phyloP scores from a whole-genome alignment of 2,329 filamentous ascomycete species.

The Aspergillus awamori region DNA sequence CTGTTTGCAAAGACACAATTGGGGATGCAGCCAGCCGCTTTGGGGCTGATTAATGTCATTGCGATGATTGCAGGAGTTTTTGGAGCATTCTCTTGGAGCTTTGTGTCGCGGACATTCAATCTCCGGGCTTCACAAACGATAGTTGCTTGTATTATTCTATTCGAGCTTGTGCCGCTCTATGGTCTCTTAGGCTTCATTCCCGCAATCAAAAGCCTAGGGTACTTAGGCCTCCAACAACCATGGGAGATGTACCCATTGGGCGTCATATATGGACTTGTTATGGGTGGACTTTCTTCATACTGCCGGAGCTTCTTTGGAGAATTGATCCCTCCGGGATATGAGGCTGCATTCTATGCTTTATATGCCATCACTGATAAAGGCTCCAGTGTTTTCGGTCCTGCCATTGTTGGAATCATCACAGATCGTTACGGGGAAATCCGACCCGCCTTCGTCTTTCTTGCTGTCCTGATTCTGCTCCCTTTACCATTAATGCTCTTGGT shows the following conservation, averaged over 20 bases:
- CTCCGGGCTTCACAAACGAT: constrained; percentile 85
- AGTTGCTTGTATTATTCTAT: constrained; percentile 83
- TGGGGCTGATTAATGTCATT: constrained; percentile 93
- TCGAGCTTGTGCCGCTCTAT: constrained; percentile 91
- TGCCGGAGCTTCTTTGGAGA: constrained; percentile 92
- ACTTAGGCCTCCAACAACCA: constrained; percentile 83
- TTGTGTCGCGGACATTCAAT: constrained; percentile 69
- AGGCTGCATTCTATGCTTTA: constrained; percentile 93
- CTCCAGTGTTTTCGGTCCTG: constrained; percentile 88
- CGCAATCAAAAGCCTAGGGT: constrained; percentile 71
- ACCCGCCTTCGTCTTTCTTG: constrained; percentile 90
- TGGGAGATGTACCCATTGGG: constrained; percentile 98
- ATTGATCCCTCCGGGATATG: constrained; percentile 88
- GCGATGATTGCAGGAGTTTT: constrained; percentile 80
- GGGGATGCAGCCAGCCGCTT: constrained; percentile 81
- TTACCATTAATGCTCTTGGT: constrained; percentile 83
- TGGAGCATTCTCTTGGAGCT: constrained; percentile 88
- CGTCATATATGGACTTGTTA: constrained; percentile 86
- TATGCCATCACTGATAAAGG: constrained; percentile 99
- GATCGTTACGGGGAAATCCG: constrained; percentile 79
- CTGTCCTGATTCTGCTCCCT: constrained; percentile 78
- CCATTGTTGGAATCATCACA: constrained; percentile 90
- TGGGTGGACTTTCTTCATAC: constrained; percentile 90
- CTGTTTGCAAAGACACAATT: constrained; percentile 93
- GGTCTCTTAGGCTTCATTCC: constrained; percentile 86